Evolutionary conservation across 2,329 filamentous ascomycete species (phyloP), one percentile per base, ranked within the genome.

Genomic region (Aureobasidium sp.): DNA sequence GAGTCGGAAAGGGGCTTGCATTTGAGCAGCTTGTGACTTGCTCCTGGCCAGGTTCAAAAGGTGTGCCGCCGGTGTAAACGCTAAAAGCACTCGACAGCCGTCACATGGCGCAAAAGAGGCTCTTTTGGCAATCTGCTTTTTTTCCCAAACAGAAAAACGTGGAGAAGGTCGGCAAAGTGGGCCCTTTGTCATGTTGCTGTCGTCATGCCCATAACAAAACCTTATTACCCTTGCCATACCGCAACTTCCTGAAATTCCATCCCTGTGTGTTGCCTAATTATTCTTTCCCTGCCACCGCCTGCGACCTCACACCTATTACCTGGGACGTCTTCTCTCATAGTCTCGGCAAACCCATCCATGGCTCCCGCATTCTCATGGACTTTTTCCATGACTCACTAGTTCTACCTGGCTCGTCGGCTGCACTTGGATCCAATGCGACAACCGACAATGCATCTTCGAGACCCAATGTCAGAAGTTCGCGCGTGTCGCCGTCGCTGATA

Each of bases 331-430:
- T 44, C 14, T 34, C 39, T 44, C n/a, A 14, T 25, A 52, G 20
- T 52, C 52, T 29, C 25, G 3, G 14, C 34, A 34, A 34, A 36
- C 9, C 12, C 27, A 29, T 44, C 42, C 60, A 62, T 62, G 60
- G 60, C 51, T 48, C 34, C 60, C 60, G 31, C 41, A 49, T 41
- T 57, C 60, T 31, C 60, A 62, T 62, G 60, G 60, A 62, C 60
- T 42, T 62, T 62, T 42, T 62, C 60, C 60, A 62, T 62, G 60
- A 62, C 52, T 61, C 57, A 34, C 45, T 61, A 61, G 52, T 41
- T 51, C 29, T 62, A 44, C 60, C 60, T 39, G 51, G 51, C 42
- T 56, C 57, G 57, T 52, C 57, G 45, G 47, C 49, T 6, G 44
- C 5, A 44, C 51, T 34, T 20, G 15, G 14, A 6, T 7, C 39